These are phyloP conservation scores for Beauveria australis DNA, from an alignment of 2,329 filamentous ascomycete genomes.

Conservation along the genomic window DNA sequence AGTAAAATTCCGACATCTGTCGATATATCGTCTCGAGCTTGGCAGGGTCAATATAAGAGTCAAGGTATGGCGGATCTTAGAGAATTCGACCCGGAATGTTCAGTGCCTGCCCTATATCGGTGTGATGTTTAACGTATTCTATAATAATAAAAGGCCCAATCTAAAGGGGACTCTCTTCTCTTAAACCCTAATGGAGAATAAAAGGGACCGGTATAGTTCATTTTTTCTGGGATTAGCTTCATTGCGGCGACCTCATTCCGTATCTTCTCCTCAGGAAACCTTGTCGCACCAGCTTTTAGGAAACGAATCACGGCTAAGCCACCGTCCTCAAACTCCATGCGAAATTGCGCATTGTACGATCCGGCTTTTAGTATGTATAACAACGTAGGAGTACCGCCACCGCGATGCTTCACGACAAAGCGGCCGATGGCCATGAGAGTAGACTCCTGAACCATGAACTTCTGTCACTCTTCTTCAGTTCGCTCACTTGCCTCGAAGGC, in stretches of 20 bases:
- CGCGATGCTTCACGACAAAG: slow-evolving; percentile 6
- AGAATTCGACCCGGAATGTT: background rate
- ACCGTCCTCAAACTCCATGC: background rate
- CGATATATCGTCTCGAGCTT: slow-evolving; percentile 10
- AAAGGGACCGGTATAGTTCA: too few species aligned
- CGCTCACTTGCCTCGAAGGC: slow-evolving; percentile 6
- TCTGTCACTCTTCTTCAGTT: background rate
- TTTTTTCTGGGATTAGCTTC: too few species aligned
- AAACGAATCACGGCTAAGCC: too few species aligned
- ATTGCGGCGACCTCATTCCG: too few species aligned
- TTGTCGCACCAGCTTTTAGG: too few species aligned
- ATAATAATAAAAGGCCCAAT: too few species aligned
- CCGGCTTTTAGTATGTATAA: background rate
- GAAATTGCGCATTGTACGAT: background rate
- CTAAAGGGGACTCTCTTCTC: too few species aligned
- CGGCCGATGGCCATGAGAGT: background rate
- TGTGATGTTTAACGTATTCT: background rate
- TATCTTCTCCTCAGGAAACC: too few species aligned
- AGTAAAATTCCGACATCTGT: slow-evolving; percentile 9
- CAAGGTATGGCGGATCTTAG: background rate
- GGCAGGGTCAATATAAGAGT: slow-evolving; percentile 6
- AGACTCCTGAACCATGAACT: background rate
- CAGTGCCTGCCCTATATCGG: background rate
- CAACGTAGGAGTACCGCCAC: background rate
- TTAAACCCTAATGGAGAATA: too few species aligned